phyloP scores from a whole-genome alignment of 1,284 basidiomycete species.

The Boletus smithii region DNA sequence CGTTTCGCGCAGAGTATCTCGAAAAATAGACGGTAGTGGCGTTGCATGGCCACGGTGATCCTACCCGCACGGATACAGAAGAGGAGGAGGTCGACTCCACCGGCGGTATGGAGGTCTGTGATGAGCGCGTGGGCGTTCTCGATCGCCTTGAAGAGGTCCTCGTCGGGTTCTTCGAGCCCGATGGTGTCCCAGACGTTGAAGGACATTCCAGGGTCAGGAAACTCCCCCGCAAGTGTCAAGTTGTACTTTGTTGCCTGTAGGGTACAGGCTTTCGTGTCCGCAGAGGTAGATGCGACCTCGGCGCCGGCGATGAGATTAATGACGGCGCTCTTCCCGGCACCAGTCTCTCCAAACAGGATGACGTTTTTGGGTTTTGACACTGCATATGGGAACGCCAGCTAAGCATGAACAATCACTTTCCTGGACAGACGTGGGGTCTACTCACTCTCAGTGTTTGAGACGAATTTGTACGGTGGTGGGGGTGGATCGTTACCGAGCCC shows the following conservation, averaged over 20 bases:
- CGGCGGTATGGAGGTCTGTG: background rate
- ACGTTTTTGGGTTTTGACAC: background rate
- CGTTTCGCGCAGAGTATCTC: background rate
- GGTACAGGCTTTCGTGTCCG: background rate
- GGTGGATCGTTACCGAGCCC: background rate
- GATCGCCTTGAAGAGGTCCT: background rate
- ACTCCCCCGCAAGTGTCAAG: background rate
- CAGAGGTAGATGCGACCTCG: background rate
- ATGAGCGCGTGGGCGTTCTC: slow-evolving; percentile 1
- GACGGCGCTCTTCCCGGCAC: background rate
- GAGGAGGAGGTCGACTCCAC: slow-evolving; percentile 5
- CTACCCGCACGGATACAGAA: slow-evolving; percentile 4
- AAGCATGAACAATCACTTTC: too few relatives aligned
- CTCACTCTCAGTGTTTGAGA: background rate
- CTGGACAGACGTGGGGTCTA: background rate
- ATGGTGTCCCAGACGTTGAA: background rate
- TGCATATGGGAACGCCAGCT: too few relatives aligned
- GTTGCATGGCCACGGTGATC: background rate
- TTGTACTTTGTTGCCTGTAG: background rate
- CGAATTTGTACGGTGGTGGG: background rate
- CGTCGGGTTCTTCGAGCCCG: slow-evolving; percentile 2
- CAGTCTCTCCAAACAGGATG: slow-evolving; percentile 3
- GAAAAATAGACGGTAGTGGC: slow-evolving; percentile 5
- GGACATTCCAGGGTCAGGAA: background rate
- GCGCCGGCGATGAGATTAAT: background rate